Evolutionary conservation across 2,329 filamentous ascomycete genomes (phyloP).

Genomic region (Talaromyces piceae): DNA sequence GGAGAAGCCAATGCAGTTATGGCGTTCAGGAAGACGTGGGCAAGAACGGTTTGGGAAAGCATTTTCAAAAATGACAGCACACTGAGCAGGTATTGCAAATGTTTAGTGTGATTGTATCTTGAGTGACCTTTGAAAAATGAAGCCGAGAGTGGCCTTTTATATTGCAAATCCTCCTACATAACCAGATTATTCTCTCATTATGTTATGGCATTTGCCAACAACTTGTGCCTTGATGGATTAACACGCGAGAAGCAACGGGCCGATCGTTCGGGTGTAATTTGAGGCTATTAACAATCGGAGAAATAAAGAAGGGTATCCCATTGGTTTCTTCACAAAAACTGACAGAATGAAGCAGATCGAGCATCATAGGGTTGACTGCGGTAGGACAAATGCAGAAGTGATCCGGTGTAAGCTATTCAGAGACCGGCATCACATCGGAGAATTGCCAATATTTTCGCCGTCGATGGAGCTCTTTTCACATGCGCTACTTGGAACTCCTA

Average conservation of each 20-base stretch:
- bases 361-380: too few relatives aligned
- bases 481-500: too few relatives aligned
- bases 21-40: background rate
- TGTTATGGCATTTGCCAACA: background rate
- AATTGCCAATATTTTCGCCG: too few relatives aligned
- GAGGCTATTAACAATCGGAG: background rate
- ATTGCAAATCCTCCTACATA: background rate
- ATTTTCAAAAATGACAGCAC: background rate
- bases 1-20: background rate
- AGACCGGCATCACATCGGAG: too few relatives aligned
- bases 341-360: too few relatives aligned
- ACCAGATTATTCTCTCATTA: background rate
- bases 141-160: background rate
- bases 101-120: background rate
- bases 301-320: too few relatives aligned
- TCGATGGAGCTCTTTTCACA: too few relatives aligned
- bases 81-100: background rate
- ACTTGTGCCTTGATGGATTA: too few relatives aligned
- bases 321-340: background rate
- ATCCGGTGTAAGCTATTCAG: too few relatives aligned
- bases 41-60: background rate
- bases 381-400: too few relatives aligned
- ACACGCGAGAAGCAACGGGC: background rate
- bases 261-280: background rate
- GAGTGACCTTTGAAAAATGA: background rate